Conservation (phyloP, 2,329 filamentous ascomycete genomes). For the Fusarium equiseti region DNA sequence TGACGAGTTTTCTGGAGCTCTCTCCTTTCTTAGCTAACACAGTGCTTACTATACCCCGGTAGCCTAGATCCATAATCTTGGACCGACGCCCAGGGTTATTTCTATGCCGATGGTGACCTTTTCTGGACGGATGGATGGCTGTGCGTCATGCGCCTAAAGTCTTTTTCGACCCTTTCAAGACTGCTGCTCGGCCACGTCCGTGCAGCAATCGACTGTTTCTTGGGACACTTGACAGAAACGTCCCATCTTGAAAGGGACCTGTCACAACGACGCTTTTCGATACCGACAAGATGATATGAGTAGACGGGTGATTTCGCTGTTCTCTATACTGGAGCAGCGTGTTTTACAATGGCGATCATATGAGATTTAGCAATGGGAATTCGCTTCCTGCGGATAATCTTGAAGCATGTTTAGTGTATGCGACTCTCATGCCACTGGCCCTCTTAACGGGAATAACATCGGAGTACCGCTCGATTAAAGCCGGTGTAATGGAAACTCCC, state of each 20-base stretch:
- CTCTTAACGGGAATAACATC: slow-evolving; percentile 16
- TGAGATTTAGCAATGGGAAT: slow-evolving; percentile 23
- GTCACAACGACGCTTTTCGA: slow-evolving; percentile 31
- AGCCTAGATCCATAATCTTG: slow-evolving; percentile 5
- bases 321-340: slow-evolving; percentile 4
- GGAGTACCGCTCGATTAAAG: no score
- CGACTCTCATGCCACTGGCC: slow-evolving; percentile 2
- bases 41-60: slow-evolving; percentile 20
- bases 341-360: slow-evolving; percentile 5
- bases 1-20: slow-evolving; percentile 1
- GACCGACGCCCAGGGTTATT: slow-evolving; percentile 22
- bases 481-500: background rate
- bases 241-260: slow-evolving; percentile 36
- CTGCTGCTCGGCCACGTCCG: slow-evolving; percentile 44
- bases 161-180: slow-evolving; percentile 13
- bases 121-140: slow-evolving; percentile 13
- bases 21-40: slow-evolving; percentile 13
- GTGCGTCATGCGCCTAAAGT: slow-evolving; percentile 41
- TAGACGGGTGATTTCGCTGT: slow-evolving; percentile 6
- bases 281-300: slow-evolving; percentile 32
- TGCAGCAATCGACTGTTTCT: slow-evolving; percentile 44
- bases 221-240: slow-evolving; percentile 31
- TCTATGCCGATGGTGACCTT: slow-evolving; percentile 38
- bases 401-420: background rate
- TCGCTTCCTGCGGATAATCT: background rate